Base-by-base conservation (phyloP, 371 early-diverging fungal species). In the Umbelopsis sp. region DNA sequence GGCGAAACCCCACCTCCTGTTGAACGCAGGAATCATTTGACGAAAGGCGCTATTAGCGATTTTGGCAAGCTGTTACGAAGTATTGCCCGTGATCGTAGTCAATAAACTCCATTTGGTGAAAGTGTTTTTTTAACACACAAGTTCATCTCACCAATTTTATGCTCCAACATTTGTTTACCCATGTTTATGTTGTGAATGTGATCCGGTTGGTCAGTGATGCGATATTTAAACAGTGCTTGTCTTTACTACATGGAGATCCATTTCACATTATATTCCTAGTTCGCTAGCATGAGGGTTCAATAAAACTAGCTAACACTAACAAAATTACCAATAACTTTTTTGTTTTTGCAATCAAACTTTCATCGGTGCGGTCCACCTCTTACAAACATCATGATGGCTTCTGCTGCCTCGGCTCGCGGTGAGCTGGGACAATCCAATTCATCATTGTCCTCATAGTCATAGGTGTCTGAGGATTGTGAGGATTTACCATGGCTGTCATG, bases 361-460 rank as follows among this genome's bases (percentile, higher is more conserved):
- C 57, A 57, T 57, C 57, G 57, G 32, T 57, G 57, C 2, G 57
- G 57, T 16, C 57, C 57, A 16, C 57, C 57, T 35, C 57, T 24
- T 24, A 57, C 57, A 57, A 57, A 57, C 57, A 57, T 57, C 57
- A 57, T 57, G n/a, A 57, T 57, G 32, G 57, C 57, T 57, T 57
- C 57, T 14, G 57, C 57, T 25, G 57, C 57, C 29, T 57, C 57
- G 32, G 57, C 57, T 57, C 57, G 29, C 16, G 57, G 57, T 5
- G 57, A 57, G n/a, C 57, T 57, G n/a, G 57, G 57, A 18, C 57
- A 57, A 57, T 57, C 57, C 6, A 57, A 16, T n/a, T 57, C 57
- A 1, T 57, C 57, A 18, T 57, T 29, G 18, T 57, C 57, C 12
- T 57, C 57, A 10, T 57, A 24, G 16, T 57, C 57, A 57, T 57